Evolutionary conservation across 2,329 filamentous ascomycete genomes (phyloP).

Genomic region (Lomentospora prolificans): DNA sequence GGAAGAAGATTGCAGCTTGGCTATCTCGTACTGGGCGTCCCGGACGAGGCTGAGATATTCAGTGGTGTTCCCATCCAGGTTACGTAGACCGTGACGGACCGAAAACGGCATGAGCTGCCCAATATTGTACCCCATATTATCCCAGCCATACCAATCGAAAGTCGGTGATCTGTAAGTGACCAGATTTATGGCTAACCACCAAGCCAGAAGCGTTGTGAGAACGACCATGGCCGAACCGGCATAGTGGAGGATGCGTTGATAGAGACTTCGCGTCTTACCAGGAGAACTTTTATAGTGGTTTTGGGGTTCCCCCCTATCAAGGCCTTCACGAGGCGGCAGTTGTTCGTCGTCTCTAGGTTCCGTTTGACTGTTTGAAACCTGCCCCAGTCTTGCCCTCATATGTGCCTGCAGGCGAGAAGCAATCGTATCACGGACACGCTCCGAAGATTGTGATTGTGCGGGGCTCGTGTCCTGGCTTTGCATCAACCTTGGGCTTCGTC

Average conservation of each 20-base stretch:
- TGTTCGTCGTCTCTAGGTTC: no score
- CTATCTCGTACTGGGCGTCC: conserved; percentile 21
- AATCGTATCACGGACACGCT: background rate
- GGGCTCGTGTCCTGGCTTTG: background rate
- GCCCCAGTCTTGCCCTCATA: background rate
- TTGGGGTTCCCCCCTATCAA: no score
- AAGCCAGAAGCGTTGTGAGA: conserved; percentile 3
- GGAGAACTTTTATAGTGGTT: background rate
- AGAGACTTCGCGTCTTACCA: background rate
- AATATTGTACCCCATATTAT: conserved; percentile 16
- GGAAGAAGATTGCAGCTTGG: conserved; percentile 18
- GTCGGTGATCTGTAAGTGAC: background rate
- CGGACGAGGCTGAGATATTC: conserved; percentile 9
- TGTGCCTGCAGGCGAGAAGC: background rate
- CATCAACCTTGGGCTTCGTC: background rate
- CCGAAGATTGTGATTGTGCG: background rate
- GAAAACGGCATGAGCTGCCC: conserved; percentile 19
- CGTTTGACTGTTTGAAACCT: no score
- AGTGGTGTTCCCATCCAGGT: background rate
- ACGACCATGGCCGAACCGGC: conserved; percentile 1
- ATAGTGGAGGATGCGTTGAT: background rate
- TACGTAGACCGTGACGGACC: background rate
- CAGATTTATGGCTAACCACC: conserved; percentile 4
- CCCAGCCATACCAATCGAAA: conserved; percentile 17
- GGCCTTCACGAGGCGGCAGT: no score